Conservation (phyloP, 176 grass and related monocot genomes). For the Avena sativa region DNA sequence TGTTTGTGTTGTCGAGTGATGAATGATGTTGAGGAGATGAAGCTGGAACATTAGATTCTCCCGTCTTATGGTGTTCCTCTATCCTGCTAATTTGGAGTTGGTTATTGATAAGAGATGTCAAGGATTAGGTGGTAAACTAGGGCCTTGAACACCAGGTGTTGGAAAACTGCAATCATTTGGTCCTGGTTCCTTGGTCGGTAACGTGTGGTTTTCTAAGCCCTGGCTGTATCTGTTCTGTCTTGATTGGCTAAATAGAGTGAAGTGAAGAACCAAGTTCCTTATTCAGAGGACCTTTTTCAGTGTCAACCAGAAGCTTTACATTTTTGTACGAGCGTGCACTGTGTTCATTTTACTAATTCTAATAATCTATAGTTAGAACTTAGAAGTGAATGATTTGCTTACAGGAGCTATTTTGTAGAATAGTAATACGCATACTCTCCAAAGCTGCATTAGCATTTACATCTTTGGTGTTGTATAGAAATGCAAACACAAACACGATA, state of each 20-base stretch:
- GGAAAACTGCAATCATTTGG: neutral
- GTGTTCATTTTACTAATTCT: conserved; percentile 16
- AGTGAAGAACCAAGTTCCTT: conserved; percentile 20
- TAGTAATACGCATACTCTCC: neutral
- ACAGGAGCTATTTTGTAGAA: neutral
- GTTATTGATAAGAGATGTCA: neutral
- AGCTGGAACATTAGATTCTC: neutral
- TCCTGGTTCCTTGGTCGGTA: neutral
- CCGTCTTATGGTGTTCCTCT: neutral
- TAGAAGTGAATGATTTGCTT: neutral
- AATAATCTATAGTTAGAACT: conserved; percentile 11
- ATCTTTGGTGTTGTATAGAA: neutral
- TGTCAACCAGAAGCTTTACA: neutral
- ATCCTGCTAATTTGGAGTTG: neutral
- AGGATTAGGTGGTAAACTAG: neutral
- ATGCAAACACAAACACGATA: neutral
- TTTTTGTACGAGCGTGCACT: neutral
- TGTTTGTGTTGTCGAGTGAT: conserved; percentile 12
- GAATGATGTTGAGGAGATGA: neutral
- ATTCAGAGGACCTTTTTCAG: neutral
- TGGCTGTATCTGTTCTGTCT: neutral
- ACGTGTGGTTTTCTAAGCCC: neutral
- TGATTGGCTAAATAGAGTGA: conserved; percentile 16
- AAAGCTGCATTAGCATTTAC: neutral
- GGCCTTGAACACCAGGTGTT: neutral